phyloP scores from a whole-genome alignment of 768 basidiomycete species.

The Kondoa malvinella region DNA sequence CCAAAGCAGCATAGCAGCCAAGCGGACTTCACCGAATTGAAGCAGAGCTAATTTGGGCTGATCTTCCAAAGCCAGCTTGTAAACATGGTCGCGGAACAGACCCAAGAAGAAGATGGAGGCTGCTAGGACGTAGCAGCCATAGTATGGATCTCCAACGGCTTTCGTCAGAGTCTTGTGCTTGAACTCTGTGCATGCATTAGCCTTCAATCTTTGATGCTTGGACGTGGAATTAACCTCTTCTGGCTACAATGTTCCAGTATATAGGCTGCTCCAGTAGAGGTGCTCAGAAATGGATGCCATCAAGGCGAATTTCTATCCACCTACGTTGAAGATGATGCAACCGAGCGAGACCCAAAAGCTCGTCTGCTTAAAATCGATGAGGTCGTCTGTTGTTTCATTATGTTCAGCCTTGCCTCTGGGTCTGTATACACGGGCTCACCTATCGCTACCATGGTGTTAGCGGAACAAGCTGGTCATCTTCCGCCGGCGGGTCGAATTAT shows the following conservation, averaged over 20 bases:
- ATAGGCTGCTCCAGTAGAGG: conserved; percentile 45
- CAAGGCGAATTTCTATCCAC: not conserved
- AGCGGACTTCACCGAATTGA: conserved; percentile 46
- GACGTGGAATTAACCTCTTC: conserved; percentile 10
- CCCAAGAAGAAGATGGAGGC: conserved; percentile 69
- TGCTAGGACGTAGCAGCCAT: conserved; percentile 75
- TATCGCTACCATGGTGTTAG: too few relatives aligned
- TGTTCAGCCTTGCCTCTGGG: too few relatives aligned
- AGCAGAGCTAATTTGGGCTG: conserved; percentile 58
- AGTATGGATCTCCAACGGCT: conserved; percentile 50
- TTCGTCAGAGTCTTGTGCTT: conserved; percentile 74
- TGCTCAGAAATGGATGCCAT: not conserved
- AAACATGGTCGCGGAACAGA: conserved; percentile 58
- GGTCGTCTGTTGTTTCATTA: conserved; percentile 7
- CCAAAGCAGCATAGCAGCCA: conserved; percentile 48
- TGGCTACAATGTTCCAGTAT: conserved; percentile 86
- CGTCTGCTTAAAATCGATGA: conserved; percentile 46
- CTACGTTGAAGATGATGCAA: conserved; percentile 48
- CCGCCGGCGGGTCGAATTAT: too few relatives aligned
- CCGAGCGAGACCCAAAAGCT: conserved; percentile 52
- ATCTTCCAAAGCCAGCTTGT: conserved; percentile 51
- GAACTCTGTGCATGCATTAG: conserved; percentile 40
- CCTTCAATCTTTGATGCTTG: not conserved
- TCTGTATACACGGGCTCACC: too few relatives aligned
- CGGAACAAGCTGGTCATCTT: too few relatives aligned